A percentile compares a stretch with the other conserved stretches of the same genome.
These are phyloP conservation scores for Neonectria coccinea DNA, from an alignment of 2,329 filamentous ascomycete species.

Conservation along the genomic window DNA sequence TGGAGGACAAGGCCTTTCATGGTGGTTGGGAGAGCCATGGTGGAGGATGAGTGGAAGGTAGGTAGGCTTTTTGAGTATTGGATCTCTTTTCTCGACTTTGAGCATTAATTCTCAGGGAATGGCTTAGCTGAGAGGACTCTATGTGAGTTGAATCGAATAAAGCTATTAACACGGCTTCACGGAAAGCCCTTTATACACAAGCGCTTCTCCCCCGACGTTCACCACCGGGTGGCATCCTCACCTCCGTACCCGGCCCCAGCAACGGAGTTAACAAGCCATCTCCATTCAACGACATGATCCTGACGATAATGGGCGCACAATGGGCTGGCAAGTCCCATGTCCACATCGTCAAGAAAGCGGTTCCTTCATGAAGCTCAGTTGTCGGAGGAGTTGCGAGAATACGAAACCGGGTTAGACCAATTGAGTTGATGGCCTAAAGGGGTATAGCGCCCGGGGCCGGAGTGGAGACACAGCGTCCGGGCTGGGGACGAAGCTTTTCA, in stretches of 20 bases:
- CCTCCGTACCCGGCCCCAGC: neutral
- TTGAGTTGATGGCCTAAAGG: neutral
- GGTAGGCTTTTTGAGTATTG: neutral
- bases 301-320: neutral
- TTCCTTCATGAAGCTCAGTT: neutral
- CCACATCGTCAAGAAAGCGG: neutral
- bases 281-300: neutral
- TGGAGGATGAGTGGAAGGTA: neutral
- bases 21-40: conserved; percentile 35
- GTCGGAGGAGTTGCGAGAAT: conserved; percentile 6
- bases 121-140: neutral
- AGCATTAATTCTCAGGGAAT: neutral
- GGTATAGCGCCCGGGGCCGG: neutral
- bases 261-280: conserved; percentile 9
- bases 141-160: neutral
- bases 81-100: neutral
- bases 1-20: conserved; percentile 38
- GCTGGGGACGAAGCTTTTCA: neutral
- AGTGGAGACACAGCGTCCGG: neutral
- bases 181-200: conserved; percentile 11
- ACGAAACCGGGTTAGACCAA: conserved; percentile 25
- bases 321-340: neutral
- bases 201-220: neutral
- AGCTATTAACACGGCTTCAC: neutral
- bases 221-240: neutral